Base-by-base conservation (phyloP, 2,329 filamentous ascomycete species). In the Xylariales sp. region DNA sequence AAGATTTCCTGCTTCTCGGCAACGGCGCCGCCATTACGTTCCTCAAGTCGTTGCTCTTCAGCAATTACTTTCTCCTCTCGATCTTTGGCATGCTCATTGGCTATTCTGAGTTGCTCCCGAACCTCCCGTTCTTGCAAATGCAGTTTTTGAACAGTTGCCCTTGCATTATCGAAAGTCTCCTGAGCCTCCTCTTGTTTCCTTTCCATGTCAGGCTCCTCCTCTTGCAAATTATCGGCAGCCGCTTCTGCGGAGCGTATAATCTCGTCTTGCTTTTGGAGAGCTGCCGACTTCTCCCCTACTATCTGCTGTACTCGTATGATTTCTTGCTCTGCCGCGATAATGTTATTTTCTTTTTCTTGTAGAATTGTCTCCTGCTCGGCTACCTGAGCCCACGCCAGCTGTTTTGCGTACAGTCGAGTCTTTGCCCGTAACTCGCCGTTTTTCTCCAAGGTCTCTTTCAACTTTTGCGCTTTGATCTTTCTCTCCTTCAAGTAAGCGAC, bases 311-410 rank as follows among this genome's bases (percentile, higher is more conserved):
- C 62, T 17, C 54, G 56, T 10, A 56, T 51, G 21, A 75, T 57
- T 12, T 61, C 51, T 28, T 68, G 57, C 4, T 60, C 50, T 6
- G 51, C 48, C 16, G 48, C 40, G 14, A 57, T 40, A 18, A 53
- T 44, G 11, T 40, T 50, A 6, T 49, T 40, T 32, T 56, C 53
- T 41, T 59, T 56, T 33, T 61, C 56, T 29, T 49, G 35, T 0
- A 82, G 54, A 4, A 63, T 53, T 24, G 60, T 64, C 60, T 97
- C 91, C 57, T 86, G 74, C 40, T 88, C 81, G 33, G 81, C 76
- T 2, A 97, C 89, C 54, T 94, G 87, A 17, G 81, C 77, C 93
- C 93, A 98, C n/a, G 85, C 82, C 45, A 88, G 69, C 62, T 94
- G 84, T 14, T 75, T 70, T 29, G 71, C 65, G 30, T 85, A 68